Percentiles rank a stretch among this genome's conserved stretches.
Conservation (phyloP, 495 filamentous ascomycete genomes). For the Penicillium simplicissimum region DNA sequence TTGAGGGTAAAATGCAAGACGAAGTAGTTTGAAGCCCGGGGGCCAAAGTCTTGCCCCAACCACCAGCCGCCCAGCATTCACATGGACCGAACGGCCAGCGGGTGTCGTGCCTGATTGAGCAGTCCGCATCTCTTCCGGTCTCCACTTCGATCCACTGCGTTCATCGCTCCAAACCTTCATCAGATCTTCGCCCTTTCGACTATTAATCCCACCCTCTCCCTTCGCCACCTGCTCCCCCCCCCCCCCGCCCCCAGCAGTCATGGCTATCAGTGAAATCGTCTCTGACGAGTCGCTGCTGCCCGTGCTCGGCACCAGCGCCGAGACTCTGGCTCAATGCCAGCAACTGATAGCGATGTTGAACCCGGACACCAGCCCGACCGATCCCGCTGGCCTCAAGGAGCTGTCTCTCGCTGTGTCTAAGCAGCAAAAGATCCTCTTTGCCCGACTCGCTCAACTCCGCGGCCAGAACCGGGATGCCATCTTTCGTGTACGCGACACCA, state of each 20-base stretch:
- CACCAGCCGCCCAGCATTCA: conserved; percentile 22
- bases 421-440: conserved; percentile 76
- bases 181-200: conserved; percentile 1
- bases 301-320: conserved; percentile 69
- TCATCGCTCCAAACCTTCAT: conserved; percentile 4
- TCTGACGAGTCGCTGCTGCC: conserved; percentile 67
- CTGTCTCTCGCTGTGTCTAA: conserved; percentile 64
- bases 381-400: conserved; percentile 43
- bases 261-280: conserved; percentile 62
- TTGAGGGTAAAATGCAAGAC: not conserved
- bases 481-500: conserved; percentile 80
- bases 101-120: conserved; percentile 22
- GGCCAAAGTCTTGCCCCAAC: conserved; percentile 24
- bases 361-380: conserved; percentile 40
- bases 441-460: conserved; percentile 78
- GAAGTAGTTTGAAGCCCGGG: not conserved
- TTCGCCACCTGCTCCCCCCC: conserved; percentile 6
- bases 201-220: not conserved
- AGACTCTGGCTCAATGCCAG: conserved; percentile 71
- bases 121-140: not conserved
- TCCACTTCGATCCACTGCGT: conserved; percentile 4
- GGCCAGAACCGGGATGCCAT: conserved; percentile 79
- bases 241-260: no score
- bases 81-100: conserved; percentile 13
- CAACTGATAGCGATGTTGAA: conserved; percentile 64